phyloP scores from a whole-genome alignment of 2,329 filamentous ascomycete species.

The Fusarium brachygibbosum region DNA sequence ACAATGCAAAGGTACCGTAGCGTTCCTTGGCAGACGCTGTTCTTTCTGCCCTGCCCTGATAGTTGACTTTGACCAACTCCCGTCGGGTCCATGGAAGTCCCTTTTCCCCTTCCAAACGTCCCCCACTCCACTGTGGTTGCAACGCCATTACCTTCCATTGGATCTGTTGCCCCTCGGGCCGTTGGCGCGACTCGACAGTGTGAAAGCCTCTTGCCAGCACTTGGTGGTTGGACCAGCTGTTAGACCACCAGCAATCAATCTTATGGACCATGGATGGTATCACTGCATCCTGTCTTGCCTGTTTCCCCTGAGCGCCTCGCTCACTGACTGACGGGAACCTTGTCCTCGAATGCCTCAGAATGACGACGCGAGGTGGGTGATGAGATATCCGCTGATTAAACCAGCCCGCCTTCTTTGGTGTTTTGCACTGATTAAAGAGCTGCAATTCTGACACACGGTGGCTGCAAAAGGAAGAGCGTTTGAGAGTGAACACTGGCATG shows the following conservation, averaged over 20 bases:
- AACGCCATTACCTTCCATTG: constrained; percentile 26
- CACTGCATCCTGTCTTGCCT: constrained; percentile 27
- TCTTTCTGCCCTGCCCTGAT: constrained; percentile 4
- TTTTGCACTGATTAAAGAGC: constrained; percentile 30
- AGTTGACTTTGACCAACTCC: constrained; percentile 25
- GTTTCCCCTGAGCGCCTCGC: constrained; percentile 32
- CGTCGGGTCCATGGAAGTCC: constrained; percentile 8
- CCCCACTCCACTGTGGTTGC: constrained; percentile 38
- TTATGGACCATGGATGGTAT: constrained; percentile 43
- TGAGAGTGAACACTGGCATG: constrained; percentile 2
- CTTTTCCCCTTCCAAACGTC: constrained; percentile 37
- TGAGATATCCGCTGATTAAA: neutral
- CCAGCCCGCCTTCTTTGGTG: neutral
- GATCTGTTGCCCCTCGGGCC: constrained; percentile 45
- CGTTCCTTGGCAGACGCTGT: constrained; percentile 8
- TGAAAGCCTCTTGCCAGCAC: constrained; percentile 40
- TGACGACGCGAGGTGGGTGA: constrained; percentile 25
- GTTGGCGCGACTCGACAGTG: constrained; percentile 48
- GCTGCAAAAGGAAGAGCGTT: constrained; percentile 6
- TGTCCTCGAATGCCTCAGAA: constrained; percentile 33
- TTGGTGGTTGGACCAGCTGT: constrained; percentile 43
- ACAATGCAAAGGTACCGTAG: constrained; percentile 30
- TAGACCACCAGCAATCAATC: constrained; percentile 1
- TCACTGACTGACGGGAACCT: constrained; percentile 1
- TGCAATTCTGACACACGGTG: constrained; percentile 34